Base-by-base conservation (phyloP, 148 eudicot species). In the Suaeda aralocaspica region DNA sequence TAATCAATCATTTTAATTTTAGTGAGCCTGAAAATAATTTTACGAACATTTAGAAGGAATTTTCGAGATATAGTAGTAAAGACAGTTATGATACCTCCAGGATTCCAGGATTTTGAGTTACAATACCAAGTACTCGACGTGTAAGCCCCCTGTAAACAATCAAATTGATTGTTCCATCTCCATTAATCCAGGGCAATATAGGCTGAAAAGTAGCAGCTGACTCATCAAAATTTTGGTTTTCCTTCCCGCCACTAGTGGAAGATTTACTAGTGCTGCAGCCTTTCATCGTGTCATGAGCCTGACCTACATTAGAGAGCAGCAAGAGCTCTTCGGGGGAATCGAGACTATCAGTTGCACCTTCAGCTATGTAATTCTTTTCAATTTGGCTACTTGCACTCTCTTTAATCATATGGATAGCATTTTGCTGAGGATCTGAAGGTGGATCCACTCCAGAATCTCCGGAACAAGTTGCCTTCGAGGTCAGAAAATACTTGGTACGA, bases 101-200 rank as follows among this genome's bases (percentile, higher is more conserved):
- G 55, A 92, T 89, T 31, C 91, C 97, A 16, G 98, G 98, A 80
- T 87, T 83, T 82, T 87, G 98, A 88, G 84, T 86, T 75, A 87
- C 89, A 69, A 87, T 82, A 33, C 96, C 96, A 69, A 94, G 89
- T 44, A 91, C 72, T 71, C 96, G 86, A 19, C 98, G 97, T 66
- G 83, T 75, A 59, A 94, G 98, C 69, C 96, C 91, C 78, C 75
- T 87, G 77, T 84, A 82, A 29, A 94, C 96, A 79, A 80, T 68
- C 49, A 72, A 70, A 81, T 94, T 94, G 58, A 81, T 70, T 70
- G 92, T 85, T 75, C 97, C 97, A 76, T 94, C 97, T 26, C 97
- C 98, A 77, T 91, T 94, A 52, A 94, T 72, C 97, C 98, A 94
- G 74, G 97, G 96, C 75, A 94, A 80, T 83, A 94, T 85, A 63